Base-by-base conservation (phyloP, 2,329 filamentous ascomycete species). In the Penicillium sp. region DNA sequence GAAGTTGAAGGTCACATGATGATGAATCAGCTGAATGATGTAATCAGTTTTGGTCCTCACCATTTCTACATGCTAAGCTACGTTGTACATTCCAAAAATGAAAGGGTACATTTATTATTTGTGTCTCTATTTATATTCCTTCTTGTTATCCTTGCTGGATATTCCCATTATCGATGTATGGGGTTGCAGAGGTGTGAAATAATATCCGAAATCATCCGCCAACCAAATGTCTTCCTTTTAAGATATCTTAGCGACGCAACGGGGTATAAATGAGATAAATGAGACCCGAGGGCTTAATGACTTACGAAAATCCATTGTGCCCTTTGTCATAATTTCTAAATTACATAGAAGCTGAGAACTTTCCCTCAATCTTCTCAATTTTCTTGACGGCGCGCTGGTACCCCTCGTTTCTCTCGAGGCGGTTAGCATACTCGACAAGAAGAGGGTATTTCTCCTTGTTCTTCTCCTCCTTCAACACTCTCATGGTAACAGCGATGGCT, bases 321-420 rank as follows among this genome's bases (percentile, higher is more conserved):
- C 13, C 18, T 39, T 31, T 7, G 11, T 10, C 43, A 16, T 38
- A 48, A 13, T 5, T 3, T 29, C 57, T 62, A 67, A 62, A 70
- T 56, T 63, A 71, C 66, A 72, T 57, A 26, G 68, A 69, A 29
- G 69, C 68, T 11, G 64, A 62, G 57, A 72, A 71, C 40, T 57
- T 65, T 11, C 76, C 75, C 51, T 78, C 76, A 13, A 75, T 52
- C 45, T 74, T 66, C 56, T 75, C 69, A 54, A 78, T 72, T 69
- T 76, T 78, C 50, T 68, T 63, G 31, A 74, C 69, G 9, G 76
- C 73, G 35, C 66, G 65, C 62, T 75, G 71, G 56, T 76, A 78
- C 2, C 70, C 75, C 9, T 74, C 71, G 46, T 66, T 58, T 37
- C 66, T 64, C 62, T 78, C 63, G 24, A 78, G 48, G 6, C 61